Evolutionary conservation across 2,329 filamentous ascomycete species (phyloP), one percentile per base, ranked within the genome.

Genomic region (Aspergillus sp.): DNA sequence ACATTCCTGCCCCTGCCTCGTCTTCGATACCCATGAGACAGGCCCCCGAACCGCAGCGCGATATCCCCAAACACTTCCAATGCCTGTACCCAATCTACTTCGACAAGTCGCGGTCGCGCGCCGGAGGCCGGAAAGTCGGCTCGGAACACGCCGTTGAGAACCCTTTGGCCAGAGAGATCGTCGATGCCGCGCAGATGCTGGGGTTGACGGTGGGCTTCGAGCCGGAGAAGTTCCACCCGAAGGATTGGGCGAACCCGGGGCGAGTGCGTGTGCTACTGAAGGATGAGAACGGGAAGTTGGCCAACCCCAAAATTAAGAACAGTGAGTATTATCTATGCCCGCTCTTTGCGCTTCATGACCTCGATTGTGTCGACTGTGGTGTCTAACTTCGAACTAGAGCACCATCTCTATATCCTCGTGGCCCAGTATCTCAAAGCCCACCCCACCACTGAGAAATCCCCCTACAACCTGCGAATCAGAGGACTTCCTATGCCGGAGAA

Each of bases 21-120:
- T 67, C 70, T 2, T 61, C 66, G 11, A 64, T 69, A 47, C 66
- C 67, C 24, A 67, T 60, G 67, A 70, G 67, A 68, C 73, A 68
- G 62, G 73, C 66, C 49, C 78, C 76, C 54, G 79, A 75, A 67
- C 78, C 77, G 59, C 77, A 81, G 67, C 81, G 80, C 59, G 82
- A 86, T 62, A 81, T 81, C 60, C 82, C 91, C 76, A 90, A 89
- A 72, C 81, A 87, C 77, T 96, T 88, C 81, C 90, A 95, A 76
- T 94, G 91, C 77, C 83, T 99, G 26, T 99, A 99, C 80, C 94
- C 95, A 0, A 81, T 98, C 60, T 99, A 99, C 84, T 99, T 99
- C 72, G 94, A 97, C 82, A 84, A 84, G 65, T 81, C 82, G 24
- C 70, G 77, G 42, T 71, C 76, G 52, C 87, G 93, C 58, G 87